phyloP scores from a whole-genome alignment of 768 basidiomycete species.

The Pisolithus microcarpus region DNA sequence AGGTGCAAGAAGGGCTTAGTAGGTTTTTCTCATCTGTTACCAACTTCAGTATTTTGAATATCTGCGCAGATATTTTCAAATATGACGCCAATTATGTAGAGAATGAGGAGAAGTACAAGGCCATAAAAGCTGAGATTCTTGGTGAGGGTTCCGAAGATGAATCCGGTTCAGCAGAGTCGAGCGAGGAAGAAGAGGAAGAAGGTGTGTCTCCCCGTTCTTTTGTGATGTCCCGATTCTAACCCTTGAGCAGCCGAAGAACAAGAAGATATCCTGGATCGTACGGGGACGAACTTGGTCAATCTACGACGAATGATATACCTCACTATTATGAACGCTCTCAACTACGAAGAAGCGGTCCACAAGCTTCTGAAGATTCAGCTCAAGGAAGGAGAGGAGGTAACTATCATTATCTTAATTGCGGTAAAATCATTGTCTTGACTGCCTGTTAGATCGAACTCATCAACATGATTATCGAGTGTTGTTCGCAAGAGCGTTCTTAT shows the following conservation, averaged over 20 bases:
- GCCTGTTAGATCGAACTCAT: slow-evolving; percentile 76
- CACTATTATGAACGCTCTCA: slow-evolving; percentile 98
- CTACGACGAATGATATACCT: slow-evolving; percentile 90
- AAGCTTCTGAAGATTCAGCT: slow-evolving; percentile 92
- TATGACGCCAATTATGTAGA: slow-evolving; percentile 79
- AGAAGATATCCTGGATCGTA: slow-evolving; percentile 89
- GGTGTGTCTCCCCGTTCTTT: slow-evolving; percentile 17
- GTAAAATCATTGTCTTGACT: background rate
- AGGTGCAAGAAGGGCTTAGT: slow-evolving; percentile 94
- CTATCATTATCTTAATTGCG: slow-evolving; percentile 10
- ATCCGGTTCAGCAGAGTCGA: slow-evolving; percentile 55
- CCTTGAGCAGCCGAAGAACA: slow-evolving; percentile 61
- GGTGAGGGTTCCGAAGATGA: slow-evolving; percentile 80
- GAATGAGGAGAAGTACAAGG: slow-evolving; percentile 90
- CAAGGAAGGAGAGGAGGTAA: slow-evolving; percentile 88
- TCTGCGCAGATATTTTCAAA: slow-evolving; percentile 82
- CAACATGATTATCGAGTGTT: slow-evolving; percentile 99
- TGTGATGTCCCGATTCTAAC: slow-evolving; percentile 11
- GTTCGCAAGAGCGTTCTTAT: slow-evolving; percentile 97
- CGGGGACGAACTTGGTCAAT: slow-evolving; percentile 94
- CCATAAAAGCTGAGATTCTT: slow-evolving; percentile 88
- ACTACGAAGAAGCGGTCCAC: slow-evolving; percentile 98
- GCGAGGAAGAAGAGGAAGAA: slow-evolving; percentile 59
- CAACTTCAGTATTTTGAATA: slow-evolving; percentile 4
- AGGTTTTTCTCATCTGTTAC: slow-evolving; percentile 27